Evolutionary conservation across 257 asterid species (phyloP).

Genomic region (Scutellaria minor): DNA sequence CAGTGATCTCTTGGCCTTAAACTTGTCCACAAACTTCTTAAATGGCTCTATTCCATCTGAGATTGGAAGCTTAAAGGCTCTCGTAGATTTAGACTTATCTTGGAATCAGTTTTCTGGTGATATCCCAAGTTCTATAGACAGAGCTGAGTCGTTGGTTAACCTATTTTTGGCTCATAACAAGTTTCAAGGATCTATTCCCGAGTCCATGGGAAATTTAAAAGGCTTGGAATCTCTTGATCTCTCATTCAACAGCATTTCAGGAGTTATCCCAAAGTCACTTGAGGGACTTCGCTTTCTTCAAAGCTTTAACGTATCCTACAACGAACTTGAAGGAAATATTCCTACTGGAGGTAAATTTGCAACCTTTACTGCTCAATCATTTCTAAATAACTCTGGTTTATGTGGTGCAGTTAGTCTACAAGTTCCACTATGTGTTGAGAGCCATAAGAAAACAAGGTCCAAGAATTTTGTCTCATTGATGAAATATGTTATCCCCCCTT

Average conservation of each 20-base stretch:
- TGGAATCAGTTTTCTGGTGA: slow-evolving; percentile 11
- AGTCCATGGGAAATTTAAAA: slow-evolving; percentile 42
- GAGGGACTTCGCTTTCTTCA: slow-evolving; percentile 39
- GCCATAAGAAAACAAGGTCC: not conserved
- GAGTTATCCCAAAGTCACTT: slow-evolving; percentile 48
- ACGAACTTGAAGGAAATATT: slow-evolving; percentile 44
- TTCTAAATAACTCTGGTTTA: slow-evolving; percentile 39
- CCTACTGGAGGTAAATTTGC: slow-evolving; percentile 13
- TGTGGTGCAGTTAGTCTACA: slow-evolving; percentile 44
- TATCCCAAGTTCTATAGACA: slow-evolving; percentile 8
- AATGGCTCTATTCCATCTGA: not conserved
- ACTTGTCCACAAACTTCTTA: not conserved
- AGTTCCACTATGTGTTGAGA: slow-evolving; percentile 46
- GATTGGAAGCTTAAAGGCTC: slow-evolving; percentile 15
- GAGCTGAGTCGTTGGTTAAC: not conserved
- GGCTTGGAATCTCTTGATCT: slow-evolving; percentile 56
- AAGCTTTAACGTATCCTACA: slow-evolving; percentile 44
- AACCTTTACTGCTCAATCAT: slow-evolving; percentile 34
- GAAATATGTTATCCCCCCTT: slow-evolving; percentile 31
- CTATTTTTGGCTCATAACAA: slow-evolving; percentile 43
- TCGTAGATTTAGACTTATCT: not conserved
- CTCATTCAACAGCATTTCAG: slow-evolving; percentile 47
- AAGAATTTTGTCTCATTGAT: no score
- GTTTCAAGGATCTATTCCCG: slow-evolving; percentile 51
- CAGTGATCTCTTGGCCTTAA: not conserved